A percentile compares a stretch with the other conserved stretches of the same genome.
Evolutionary conservation across 2,329 filamentous ascomycete species (phyloP).

Genomic region (Penicillium sp.): DNA sequence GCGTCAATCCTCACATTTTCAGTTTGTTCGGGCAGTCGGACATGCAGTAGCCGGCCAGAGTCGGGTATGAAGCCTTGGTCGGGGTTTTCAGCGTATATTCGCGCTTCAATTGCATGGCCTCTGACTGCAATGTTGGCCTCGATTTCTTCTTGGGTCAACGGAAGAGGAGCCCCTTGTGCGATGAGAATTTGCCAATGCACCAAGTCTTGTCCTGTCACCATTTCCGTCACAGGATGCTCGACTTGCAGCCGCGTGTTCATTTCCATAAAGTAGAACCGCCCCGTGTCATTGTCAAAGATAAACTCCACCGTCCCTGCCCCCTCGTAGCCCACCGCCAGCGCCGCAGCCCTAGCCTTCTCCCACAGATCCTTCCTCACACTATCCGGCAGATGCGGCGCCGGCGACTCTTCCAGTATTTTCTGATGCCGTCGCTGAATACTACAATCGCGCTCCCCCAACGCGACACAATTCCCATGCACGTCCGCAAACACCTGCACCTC

Average conservation of each 20-base stretch:
- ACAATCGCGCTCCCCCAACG: constrained; percentile 62
- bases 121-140: constrained; percentile 66
- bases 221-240: constrained; percentile 89
- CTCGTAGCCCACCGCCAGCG: constrained; percentile 61
- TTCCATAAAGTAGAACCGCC: constrained; percentile 67
- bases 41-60: constrained; percentile 80
- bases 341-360: constrained; percentile 61
- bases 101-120: constrained; percentile 88
- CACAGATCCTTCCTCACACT: constrained; percentile 60
- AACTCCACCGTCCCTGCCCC: constrained; percentile 66
- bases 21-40: constrained; percentile 66
- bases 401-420: constrained; percentile 64
- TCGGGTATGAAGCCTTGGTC: constrained; percentile 89
- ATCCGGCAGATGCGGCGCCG: constrained; percentile 59
- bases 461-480: constrained; percentile 61
- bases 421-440: constrained; percentile 64
- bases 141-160: constrained; percentile 62
- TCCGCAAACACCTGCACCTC: constrained; percentile 66
- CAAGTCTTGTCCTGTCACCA: constrained; percentile 71
- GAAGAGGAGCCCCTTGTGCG: constrained; percentile 65
- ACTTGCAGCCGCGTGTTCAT: constrained; percentile 85
- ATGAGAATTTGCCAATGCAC: constrained; percentile 95
- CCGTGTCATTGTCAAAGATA: constrained; percentile 64
- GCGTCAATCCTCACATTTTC: constrained; percentile 85
- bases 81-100: constrained; percentile 95